Evolutionary conservation across 2,329 filamentous ascomycete genomes (phyloP), one percentile per base, ranked within the genome.

Genomic region (Beauveria sp.): DNA sequence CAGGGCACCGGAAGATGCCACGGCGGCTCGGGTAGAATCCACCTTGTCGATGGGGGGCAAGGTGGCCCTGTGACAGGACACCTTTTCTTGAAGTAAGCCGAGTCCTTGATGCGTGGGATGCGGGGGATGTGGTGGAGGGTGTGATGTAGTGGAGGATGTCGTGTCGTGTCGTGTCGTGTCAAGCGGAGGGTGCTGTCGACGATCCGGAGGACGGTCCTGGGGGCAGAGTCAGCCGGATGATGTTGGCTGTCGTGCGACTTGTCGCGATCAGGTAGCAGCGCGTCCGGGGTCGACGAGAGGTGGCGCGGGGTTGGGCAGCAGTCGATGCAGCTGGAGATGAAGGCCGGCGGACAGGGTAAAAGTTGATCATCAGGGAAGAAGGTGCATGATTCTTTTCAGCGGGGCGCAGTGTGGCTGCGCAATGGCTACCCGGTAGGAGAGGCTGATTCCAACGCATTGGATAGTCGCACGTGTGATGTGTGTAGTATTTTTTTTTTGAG

Each of bases 1-100:
- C 72, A 85, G 74, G 76, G 82, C 84, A 85, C 83, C 83, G 74
- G 81, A 79, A 71, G 83, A 84, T 82, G 83, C 84, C 82, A 80
- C 77, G 71, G 77, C 71, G 73, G 75, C 76, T 74, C 80, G 78
- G 75, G 76, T 75, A 73, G 83, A 85, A 85, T 83, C 83, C 83
- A 86, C 82, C 74, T 85, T 86, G 81, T 74, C 77, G 76, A 73
- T 70, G 68, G 66, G 67, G 68, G 63, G 43, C n/a, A 63, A 63
- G 64, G 65, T 63, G 64, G 51, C 62, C 63, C 62, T 58, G 46
- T 55, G 58, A 49, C 31, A 65, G 64, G 65, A 65, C 64, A 62
- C 59, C 62, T 62, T 62, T 42, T 42, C 52, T 40, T 53, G 55
- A 53, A 38, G 55, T 26, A 31, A 26, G 9, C 24, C n/a, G 55